Evolutionary conservation across 768 basidiomycete genomes (phyloP).

Genomic region (Hemileccinum rubropunctum): DNA sequence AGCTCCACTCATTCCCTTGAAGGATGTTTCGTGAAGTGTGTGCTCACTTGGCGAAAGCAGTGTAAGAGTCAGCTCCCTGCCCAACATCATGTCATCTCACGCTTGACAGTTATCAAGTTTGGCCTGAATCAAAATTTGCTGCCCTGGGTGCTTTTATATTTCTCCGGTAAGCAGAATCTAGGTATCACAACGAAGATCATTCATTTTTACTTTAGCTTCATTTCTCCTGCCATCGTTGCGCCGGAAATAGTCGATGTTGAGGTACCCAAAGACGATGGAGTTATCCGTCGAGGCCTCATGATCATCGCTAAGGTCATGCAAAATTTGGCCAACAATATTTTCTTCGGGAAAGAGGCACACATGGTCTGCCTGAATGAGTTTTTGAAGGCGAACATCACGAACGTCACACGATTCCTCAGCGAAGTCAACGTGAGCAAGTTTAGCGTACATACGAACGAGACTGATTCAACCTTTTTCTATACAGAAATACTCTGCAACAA

Average conservation of each 20-base stretch:
- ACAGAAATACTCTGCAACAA: constrained; percentile 43
- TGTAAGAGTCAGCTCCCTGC: constrained; percentile 50
- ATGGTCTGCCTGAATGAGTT: constrained; percentile 82
- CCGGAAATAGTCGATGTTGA: constrained; percentile 86
- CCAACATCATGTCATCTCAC: constrained; percentile 12
- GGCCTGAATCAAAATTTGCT: constrained; percentile 79
- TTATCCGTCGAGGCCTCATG: constrained; percentile 76
- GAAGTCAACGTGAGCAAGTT: constrained; percentile 59
- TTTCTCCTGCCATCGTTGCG: constrained; percentile 85
- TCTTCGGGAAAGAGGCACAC: constrained; percentile 87
- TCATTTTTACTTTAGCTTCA: constrained; percentile 55
- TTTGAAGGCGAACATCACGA: constrained; percentile 63
- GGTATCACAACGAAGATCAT: not conserved
- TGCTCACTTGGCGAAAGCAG: constrained; percentile 71
- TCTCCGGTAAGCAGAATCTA: constrained; percentile 51
- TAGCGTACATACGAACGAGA: not conserved
- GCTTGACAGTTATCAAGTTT: constrained; percentile 51
- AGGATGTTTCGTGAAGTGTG: constrained; percentile 89
- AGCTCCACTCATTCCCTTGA: constrained; percentile 2
- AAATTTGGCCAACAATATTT: constrained; percentile 90
- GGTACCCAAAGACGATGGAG: constrained; percentile 57
- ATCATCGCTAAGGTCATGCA: constrained; percentile 90
- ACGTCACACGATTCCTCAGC: constrained; percentile 73
- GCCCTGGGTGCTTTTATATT: constrained; percentile 92
- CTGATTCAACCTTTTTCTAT: not conserved